Evolutionary conservation across 768 basidiomycete genomes (phyloP), one percentile per base, ranked within the genome.

Genomic region (Zangia roseola): DNA sequence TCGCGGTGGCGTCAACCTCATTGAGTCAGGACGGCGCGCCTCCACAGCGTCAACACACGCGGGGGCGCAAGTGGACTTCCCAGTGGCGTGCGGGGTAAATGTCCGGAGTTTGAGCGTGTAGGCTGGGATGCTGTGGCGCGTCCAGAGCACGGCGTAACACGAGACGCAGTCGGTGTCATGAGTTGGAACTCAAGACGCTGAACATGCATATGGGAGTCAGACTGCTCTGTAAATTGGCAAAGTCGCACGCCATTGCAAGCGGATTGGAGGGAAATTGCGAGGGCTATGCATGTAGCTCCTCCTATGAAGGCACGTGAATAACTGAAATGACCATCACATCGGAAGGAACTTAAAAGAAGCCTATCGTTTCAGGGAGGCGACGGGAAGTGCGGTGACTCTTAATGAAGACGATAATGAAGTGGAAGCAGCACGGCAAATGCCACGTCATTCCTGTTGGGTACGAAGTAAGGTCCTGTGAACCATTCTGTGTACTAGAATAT

Each of bases 281-380:
- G 47, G 43, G 51, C 28, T 33, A 25, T 43, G 19, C 35, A 46
- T 21, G 55, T 31, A 31, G 31, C 37, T 26, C 26, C 26, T 23
- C 26, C 26, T 23, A 46, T 45, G 47, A 33, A 24, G 8, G 20
- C 52, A 52, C 48, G 54, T 42, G 47, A 50, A 40, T 34, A 47
- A 39, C 24, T 45, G 41, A 50, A 50, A 50, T 61, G 53, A 43
- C 40, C 45, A 34, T 52, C 45, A 40, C 40, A 45, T 49, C 61
- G 61, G 61, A 63, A 62, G 59, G 62, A 64, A 10, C 60, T 49
- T 54, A 49, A 20, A 37, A 51, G 45, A 51, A 53, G 49, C 10
- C 12, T 34, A 38, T 49, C 55, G 28, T 63, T 49, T 37, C 35
- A 40, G 45, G 42, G 40, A 41, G 42, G 40, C 26, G 38, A 47